Evolutionary conservation across 1,139 yeast genomes (phyloP).

Genomic region (Hyphopichia burtonii): DNA sequence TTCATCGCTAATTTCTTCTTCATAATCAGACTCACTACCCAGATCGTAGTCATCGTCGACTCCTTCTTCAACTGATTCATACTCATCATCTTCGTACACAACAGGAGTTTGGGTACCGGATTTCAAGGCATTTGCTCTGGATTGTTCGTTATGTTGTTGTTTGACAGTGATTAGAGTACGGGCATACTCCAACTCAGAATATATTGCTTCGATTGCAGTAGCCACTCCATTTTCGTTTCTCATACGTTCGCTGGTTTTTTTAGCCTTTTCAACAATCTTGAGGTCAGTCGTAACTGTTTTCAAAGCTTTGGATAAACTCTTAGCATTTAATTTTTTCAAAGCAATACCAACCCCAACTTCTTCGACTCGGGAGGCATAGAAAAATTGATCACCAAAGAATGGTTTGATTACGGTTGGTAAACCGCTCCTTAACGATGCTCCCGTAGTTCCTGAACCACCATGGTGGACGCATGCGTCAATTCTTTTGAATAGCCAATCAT

Average conservation of each 20-base stretch:
- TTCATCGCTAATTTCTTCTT: slow-evolving; percentile 4
- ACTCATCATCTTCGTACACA: slow-evolving; percentile 18
- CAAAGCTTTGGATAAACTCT: slow-evolving; percentile 64
- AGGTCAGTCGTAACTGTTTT: slow-evolving; percentile 64
- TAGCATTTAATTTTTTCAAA: slow-evolving; percentile 64
- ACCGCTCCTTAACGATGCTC: slow-evolving; percentile 85
- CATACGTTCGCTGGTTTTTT: slow-evolving; percentile 58
- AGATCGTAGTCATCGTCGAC: slow-evolving; percentile 6
- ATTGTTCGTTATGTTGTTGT: slow-evolving; percentile 23
- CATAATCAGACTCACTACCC: slow-evolving; percentile 2
- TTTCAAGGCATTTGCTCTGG: slow-evolving; percentile 17
- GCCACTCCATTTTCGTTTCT: slow-evolving; percentile 74
- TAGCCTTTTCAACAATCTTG: slow-evolving; percentile 67
- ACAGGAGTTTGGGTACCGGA: slow-evolving; percentile 32
- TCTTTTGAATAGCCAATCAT: slow-evolving; percentile 89
- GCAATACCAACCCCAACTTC: slow-evolving; percentile 87
- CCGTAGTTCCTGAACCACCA: slow-evolving; percentile 98
- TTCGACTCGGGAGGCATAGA: slow-evolving; percentile 82
- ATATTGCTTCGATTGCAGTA: slow-evolving; percentile 72
- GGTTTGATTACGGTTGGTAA: slow-evolving; percentile 90
- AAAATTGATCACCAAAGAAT: slow-evolving; percentile 94
- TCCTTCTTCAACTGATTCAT: slow-evolving; percentile 9
- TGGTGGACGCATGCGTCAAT: slow-evolving; percentile 96
- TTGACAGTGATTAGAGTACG: slow-evolving; percentile 41
- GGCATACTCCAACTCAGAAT: slow-evolving; percentile 79